Evolutionary conservation across 352 stramenopile genomes (phyloP).

Genomic region (Globisporangium paroecandrum): DNA sequence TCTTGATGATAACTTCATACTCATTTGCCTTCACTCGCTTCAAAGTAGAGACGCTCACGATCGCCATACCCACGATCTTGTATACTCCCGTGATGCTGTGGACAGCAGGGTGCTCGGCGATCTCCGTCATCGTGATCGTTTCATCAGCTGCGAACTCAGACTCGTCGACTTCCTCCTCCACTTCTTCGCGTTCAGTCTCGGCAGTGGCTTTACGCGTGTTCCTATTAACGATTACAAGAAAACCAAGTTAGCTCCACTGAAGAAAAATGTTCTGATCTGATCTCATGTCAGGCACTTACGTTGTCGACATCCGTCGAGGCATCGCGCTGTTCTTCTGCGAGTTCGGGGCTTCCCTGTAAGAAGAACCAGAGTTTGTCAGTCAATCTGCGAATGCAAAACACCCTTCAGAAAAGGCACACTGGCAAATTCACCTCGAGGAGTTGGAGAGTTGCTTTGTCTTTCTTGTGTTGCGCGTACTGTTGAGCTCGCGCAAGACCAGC

Average conservation of each 20-base stretch:
- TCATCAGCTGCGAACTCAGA: conserved; percentile 59
- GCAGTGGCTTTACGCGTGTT: conserved; percentile 4
- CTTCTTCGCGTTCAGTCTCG: conserved; percentile 34
- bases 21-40: conserved; percentile 75
- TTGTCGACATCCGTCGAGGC: conserved; percentile 59
- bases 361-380: conserved; percentile 7
- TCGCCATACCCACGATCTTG: conserved; percentile 70
- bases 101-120: conserved; percentile 71
- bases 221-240: not conserved
- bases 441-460: conserved; percentile 57
- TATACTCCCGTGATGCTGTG: conserved; percentile 84
- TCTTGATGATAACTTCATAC: conserved; percentile 71
- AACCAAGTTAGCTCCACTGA: not conserved
- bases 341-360: conserved; percentile 44
- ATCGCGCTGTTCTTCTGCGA: conserved; percentile 43
- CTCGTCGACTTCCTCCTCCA: conserved; percentile 46
- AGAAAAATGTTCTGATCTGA: not conserved
- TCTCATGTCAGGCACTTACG: conserved; percentile 35
- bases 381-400: not conserved
- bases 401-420: not conserved
- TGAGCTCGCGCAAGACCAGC: conserved; percentile 68
- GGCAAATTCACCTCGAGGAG: conserved; percentile 44
- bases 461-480: conserved; percentile 43
- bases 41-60: conserved; percentile 76
- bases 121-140: conserved; percentile 58